phyloP scores from a whole-genome alignment of 805 yeast species.

The Hanseniaspora pseudoguilliermondii region DNA sequence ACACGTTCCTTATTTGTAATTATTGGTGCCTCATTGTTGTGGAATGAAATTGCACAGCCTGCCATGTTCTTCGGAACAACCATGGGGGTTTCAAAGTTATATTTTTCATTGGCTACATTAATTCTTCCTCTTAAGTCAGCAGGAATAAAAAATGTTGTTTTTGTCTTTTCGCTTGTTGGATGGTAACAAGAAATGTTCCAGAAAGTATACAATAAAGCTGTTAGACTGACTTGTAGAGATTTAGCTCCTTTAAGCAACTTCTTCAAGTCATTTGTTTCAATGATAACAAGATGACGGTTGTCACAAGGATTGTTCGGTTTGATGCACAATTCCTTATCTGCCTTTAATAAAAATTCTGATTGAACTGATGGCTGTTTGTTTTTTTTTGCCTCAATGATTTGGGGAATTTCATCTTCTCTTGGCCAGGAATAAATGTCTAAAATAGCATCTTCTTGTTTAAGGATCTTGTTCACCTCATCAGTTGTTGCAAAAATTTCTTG shows the following conservation, averaged over 20 bases:
- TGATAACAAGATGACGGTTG: not conserved
- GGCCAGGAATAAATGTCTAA: not conserved
- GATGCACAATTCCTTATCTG: not conserved
- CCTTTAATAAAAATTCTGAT: not conserved
- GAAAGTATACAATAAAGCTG: not conserved
- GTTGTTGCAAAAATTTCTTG: not conserved
- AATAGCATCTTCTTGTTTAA: not conserved
- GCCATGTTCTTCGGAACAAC: not conserved
- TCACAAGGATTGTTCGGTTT: not conserved
- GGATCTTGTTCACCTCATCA: not conserved
- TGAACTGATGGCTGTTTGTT: not conserved
- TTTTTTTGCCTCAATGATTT: not conserved
- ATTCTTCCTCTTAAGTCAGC: slow-evolving; percentile 7
- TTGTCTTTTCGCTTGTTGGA: not conserved
- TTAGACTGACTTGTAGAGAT: not conserved
- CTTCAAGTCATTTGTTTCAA: not conserved
- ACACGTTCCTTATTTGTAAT: not conserved
- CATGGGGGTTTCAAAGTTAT: not conserved
- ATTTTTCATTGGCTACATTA: not conserved
- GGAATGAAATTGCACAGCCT: slow-evolving; percentile 1
- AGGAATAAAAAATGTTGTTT: not conserved
- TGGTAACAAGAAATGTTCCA: not conserved
- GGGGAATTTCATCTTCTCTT: not conserved
- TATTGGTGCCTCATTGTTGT: not conserved
- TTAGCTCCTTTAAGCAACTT: not conserved